These are phyloP conservation scores for Scedosporium apiospermum DNA, from an alignment of 2,329 filamentous ascomycete genomes.

Conservation along the genomic window DNA sequence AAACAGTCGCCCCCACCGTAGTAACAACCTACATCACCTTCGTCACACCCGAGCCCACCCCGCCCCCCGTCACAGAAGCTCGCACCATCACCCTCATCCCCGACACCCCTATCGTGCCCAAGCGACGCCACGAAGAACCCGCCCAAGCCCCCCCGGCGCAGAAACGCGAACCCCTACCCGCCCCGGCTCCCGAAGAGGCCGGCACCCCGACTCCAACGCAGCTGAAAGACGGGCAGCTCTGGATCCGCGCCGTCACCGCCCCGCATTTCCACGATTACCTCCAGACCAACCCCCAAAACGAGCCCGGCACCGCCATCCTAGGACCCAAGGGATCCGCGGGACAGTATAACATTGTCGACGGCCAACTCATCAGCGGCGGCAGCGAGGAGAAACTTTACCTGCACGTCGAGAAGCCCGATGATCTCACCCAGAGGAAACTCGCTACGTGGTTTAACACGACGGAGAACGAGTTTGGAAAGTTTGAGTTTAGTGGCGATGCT, in stretches of 20 bases:
- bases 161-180: background rate
- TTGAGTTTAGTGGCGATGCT: slow-evolving; percentile 43
- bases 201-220: slow-evolving; percentile 1
- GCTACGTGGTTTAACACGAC: slow-evolving; percentile 34
- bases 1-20: slow-evolving; percentile 3
- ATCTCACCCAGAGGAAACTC: slow-evolving; percentile 34
- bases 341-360: slow-evolving; percentile 41
- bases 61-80: background rate
- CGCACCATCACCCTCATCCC: slow-evolving; percentile 3
- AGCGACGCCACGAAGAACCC: background rate
- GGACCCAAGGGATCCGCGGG: slow-evolving; percentile 38
- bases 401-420: slow-evolving; percentile 29
- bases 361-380: slow-evolving; percentile 33
- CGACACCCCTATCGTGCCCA: background rate
- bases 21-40: slow-evolving; percentile 10
- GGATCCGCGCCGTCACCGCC: slow-evolving; percentile 42
- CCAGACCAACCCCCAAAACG: slow-evolving; percentile 26
- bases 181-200: background rate
- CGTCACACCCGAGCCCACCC: background rate
- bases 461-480: slow-evolving; percentile 41
- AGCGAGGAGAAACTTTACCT: slow-evolving; percentile 26
- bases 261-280: slow-evolving; percentile 45
- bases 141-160: background rate
- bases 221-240: slow-evolving; percentile 17
- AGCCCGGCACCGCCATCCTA: slow-evolving; percentile 34